Conservation (phyloP, 2,329 filamentous ascomycete species). For the Colletotrichum neosansevieriae region DNA sequence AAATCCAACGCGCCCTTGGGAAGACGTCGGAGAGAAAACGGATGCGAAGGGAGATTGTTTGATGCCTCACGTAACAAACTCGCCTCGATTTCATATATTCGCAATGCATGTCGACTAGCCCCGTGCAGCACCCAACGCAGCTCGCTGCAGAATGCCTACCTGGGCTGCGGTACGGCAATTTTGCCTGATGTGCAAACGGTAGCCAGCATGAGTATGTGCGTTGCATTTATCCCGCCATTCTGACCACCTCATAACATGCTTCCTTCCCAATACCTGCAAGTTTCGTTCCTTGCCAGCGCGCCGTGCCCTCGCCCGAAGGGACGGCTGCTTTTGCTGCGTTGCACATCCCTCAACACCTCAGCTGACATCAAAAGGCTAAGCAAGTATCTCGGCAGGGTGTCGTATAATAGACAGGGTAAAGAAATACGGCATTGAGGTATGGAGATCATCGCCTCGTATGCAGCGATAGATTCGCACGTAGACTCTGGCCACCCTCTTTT, state of each 20-base stretch:
- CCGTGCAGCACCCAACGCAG: slow-evolving; percentile 8
- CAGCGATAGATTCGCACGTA: background rate
- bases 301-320: background rate
- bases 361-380: background rate
- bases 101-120: background rate
- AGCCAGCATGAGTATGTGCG: slow-evolving; percentile 10
- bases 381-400: slow-evolving; percentile 4
- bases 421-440: slow-evolving; percentile 4
- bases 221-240: background rate
- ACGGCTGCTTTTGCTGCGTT: background rate
- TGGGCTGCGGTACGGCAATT: slow-evolving; percentile 6
- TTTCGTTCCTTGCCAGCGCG: background rate
- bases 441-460: slow-evolving; percentile 25
- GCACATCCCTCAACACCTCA: background rate
- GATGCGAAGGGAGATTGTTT: slow-evolving; percentile 2
- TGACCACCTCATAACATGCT: background rate
- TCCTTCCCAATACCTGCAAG: background rate
- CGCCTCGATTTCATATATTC: background rate
- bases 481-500: slow-evolving; percentile 3
- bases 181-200: too few species aligned
- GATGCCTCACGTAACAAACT: background rate
- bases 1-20: background rate
- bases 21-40: background rate
- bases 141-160: background rate
- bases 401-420: slow-evolving; percentile 5